Evolutionary conservation across 768 basidiomycete species (phyloP).

Genomic region (Podaxis pistillaris): DNA sequence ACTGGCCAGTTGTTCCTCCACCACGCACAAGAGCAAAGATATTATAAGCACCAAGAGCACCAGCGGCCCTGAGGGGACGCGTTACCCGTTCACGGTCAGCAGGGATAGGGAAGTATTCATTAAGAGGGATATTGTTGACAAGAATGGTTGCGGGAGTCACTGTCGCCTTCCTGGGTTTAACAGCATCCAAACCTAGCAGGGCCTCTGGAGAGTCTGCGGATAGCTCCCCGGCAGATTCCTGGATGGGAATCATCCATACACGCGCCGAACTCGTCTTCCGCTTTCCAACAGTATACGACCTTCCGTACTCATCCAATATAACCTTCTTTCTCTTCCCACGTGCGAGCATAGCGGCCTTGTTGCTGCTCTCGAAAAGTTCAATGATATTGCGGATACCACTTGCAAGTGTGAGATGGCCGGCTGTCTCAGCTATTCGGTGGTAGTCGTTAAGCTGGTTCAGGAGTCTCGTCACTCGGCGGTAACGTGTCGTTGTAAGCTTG

Average conservation of each 20-base stretch:
- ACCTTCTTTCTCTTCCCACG: slow-evolving; percentile 56
- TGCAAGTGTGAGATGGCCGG: slow-evolving; percentile 57
- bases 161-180: slow-evolving; percentile 19
- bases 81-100: slow-evolving; percentile 80
- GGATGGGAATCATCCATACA: slow-evolving; percentile 87
- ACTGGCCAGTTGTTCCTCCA: slow-evolving; percentile 90
- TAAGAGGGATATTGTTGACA: slow-evolving; percentile 81
- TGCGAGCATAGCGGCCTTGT: slow-evolving; percentile 47
- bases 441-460: slow-evolving; percentile 68
- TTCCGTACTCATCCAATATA: slow-evolving; percentile 69
- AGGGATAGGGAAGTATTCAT: slow-evolving; percentile 72
- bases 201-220: slow-evolving; percentile 20
- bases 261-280: slow-evolving; percentile 89
- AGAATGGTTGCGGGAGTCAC: slow-evolving; percentile 67
- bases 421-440: slow-evolving; percentile 55
- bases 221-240: slow-evolving; percentile 19
- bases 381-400: slow-evolving; percentile 50
- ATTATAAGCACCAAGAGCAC: slow-evolving; percentile 83
- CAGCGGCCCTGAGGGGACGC: slow-evolving; percentile 81
- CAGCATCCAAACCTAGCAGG: slow-evolving; percentile 27
- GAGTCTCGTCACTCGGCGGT: slow-evolving; percentile 59
- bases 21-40: slow-evolving; percentile 73
- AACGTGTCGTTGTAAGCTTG: slow-evolving; percentile 65
- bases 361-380: slow-evolving; percentile 62
- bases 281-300: slow-evolving; percentile 83